Evolutionary conservation across 2,329 filamentous ascomycete species (phyloP), one percentile per base, ranked within the genome.

Genomic region (Pseudogymnoascus sp.): DNA sequence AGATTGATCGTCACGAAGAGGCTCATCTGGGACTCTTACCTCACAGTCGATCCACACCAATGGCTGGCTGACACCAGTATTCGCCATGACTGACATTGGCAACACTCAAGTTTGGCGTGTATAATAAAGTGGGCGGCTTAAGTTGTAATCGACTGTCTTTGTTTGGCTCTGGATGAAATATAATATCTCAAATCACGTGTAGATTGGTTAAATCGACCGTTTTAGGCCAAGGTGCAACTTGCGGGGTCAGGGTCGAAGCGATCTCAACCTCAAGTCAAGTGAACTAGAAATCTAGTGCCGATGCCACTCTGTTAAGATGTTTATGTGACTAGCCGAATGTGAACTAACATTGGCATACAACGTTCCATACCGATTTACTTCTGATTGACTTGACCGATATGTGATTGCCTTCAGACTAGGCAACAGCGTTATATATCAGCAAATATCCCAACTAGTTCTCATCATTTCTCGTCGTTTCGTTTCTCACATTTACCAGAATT

Each of bases 41-140:
- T 72, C 71, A 62, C 71, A 72, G 58, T 72, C 71, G 22, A 72
- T 72, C 71, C 71, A 72, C 25, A 72, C 70, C 9, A 72, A 65
- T 23, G 67, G 69, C 23, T 69, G 61, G 22, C 25, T 28, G 58
- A 60, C 9, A 38, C 14, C 8, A 55, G 60, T 14, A 7, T 49
- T 55, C 16, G 9, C 28, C 49, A 55, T 55, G 49, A 16, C 28
- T 14, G 11, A 5, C 19, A 14, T 33, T 33, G 49, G 6, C 8
- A 33, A 33, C 41, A 33, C n/a, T 55, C 49, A n/a, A 19, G 49
- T 14, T 19, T 33, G 28, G 22, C 16, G 25, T 19, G 16, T 33
- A 55, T 55, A 33, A 30, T 55, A 55, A 19, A 5, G 49, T 55
- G 11, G 25, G n/a, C 6, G 49, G 33, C n/a, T 55, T 22, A 19